Conservation (phyloP, 768 basidiomycete genomes). For the Dioszegia crocea region DNA sequence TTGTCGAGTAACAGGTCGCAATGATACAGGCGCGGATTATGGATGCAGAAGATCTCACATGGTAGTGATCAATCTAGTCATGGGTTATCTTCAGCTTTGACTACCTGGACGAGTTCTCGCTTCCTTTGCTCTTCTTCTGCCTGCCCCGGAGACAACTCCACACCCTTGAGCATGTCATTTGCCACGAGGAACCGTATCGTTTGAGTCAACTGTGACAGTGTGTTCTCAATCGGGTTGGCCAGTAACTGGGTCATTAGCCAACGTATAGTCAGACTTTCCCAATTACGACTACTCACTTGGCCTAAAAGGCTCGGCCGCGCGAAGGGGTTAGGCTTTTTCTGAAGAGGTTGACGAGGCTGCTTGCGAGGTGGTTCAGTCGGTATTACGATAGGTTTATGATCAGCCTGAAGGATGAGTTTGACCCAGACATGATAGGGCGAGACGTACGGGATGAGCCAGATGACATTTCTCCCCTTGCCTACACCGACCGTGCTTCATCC, state of each 20-base stretch:
- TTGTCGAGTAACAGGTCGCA: no score
- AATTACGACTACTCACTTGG: slow-evolving; percentile 60
- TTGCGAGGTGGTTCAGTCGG: background rate
- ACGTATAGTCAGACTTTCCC: no score
- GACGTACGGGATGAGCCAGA: slow-evolving; percentile 30
- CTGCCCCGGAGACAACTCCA: slow-evolving; percentile 77
- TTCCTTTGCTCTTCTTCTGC: slow-evolving; percentile 52
- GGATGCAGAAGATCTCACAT: no score
- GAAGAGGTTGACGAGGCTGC: slow-evolving; percentile 5
- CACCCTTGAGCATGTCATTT: slow-evolving; percentile 76
- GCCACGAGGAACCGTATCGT: slow-evolving; percentile 84
- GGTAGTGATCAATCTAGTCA: no score
- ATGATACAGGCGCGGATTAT: no score
- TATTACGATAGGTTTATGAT: background rate
- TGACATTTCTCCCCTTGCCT: slow-evolving; percentile 38
- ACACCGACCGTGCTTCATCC: slow-evolving; percentile 33
- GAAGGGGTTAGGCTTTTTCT: slow-evolving; percentile 30
- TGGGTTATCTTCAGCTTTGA: background rate
- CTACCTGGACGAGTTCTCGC: slow-evolving; percentile 17
- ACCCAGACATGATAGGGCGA: background rate
- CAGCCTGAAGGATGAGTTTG: background rate
- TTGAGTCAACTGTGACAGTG: slow-evolving; percentile 86
- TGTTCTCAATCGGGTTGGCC: slow-evolving; percentile 77
- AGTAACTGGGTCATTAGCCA: slow-evolving; percentile 58
- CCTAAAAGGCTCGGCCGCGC: slow-evolving; percentile 66